Evolutionary conservation across 768 basidiomycete genomes (phyloP).

Genomic region (Kwoniella bestiolae): DNA sequence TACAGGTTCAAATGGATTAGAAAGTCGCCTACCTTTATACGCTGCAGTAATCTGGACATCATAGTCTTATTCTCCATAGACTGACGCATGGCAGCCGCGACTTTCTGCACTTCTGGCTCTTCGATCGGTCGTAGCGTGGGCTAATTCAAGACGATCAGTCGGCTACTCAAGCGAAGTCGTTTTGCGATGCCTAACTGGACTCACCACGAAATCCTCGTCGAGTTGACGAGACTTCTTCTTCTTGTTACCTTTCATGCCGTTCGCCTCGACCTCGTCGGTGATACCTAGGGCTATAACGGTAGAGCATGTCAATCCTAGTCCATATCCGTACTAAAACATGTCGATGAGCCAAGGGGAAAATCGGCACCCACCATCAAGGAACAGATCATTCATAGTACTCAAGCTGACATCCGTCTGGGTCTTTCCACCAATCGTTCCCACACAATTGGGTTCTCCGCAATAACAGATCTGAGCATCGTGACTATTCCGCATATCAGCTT

Average conservation of each 20-base stretch:
- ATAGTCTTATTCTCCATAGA: conserved; percentile 77
- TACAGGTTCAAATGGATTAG: background rate
- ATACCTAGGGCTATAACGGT: conserved; percentile 78
- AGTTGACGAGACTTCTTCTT: conserved; percentile 91
- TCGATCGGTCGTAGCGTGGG: conserved; percentile 75
- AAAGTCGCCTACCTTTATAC: conserved; percentile 69
- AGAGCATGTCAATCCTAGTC: background rate
- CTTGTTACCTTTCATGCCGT: conserved; percentile 81
- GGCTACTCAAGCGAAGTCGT: background rate
- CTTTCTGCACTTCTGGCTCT: conserved; percentile 82
- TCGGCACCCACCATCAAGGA: conserved; percentile 74
- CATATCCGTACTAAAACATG: no score
- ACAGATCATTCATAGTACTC: conserved; percentile 89
- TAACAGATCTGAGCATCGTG: conserved; percentile 94
- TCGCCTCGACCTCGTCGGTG: conserved; percentile 80
- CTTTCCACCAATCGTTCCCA: conserved; percentile 95
- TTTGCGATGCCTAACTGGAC: conserved; percentile 25
- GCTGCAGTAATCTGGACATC: conserved; percentile 76
- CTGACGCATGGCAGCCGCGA: conserved; percentile 88
- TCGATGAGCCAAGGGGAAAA: no score
- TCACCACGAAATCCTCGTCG: conserved; percentile 89
- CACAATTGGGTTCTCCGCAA: conserved; percentile 93
- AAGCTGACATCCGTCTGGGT: conserved; percentile 84
- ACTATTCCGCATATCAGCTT: conserved; percentile 58
- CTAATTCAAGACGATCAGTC: conserved; percentile 58